phyloP scores from a whole-genome alignment of 352 stramenopile genomes.

The Pythium monospermum region DNA sequence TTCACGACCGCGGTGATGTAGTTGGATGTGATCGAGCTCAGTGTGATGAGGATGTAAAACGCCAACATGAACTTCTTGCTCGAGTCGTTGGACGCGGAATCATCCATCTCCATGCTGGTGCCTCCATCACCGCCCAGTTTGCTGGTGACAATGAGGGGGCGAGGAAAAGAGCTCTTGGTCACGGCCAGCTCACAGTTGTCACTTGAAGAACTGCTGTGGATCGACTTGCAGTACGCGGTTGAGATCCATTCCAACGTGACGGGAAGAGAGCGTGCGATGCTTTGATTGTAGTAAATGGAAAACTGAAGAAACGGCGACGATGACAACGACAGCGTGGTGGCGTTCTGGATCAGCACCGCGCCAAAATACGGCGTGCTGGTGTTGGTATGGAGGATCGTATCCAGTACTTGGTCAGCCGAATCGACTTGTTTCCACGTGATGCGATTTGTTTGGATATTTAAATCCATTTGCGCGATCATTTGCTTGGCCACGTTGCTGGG shows the following conservation, averaged over 20 bases:
- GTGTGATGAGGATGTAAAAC: slow-evolving; percentile 72
- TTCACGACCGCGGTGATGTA: slow-evolving; percentile 62
- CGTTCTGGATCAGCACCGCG: slow-evolving; percentile 44
- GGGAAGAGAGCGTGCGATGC: slow-evolving; percentile 47
- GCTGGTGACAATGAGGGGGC: slow-evolving; percentile 1
- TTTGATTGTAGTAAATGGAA: slow-evolving; percentile 67
- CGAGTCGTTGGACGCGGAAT: slow-evolving; percentile 20
- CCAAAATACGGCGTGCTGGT: slow-evolving; percentile 45
- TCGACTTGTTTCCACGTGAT: slow-evolving; percentile 19
- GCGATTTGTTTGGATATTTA: slow-evolving; percentile 1
- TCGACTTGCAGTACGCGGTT: slow-evolving; percentile 44
- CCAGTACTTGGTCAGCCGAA: slow-evolving; percentile 29
- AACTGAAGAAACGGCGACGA: slow-evolving; percentile 24
- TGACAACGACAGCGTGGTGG: slow-evolving; percentile 24
- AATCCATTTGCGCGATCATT: slow-evolving; percentile 18
- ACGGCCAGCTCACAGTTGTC: slow-evolving; percentile 43
- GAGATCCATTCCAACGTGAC: slow-evolving; percentile 58
- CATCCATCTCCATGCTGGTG: neutral
- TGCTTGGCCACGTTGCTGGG: neutral
- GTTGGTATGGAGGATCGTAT: slow-evolving; percentile 32
- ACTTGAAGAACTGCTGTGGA: neutral
- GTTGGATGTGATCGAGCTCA: slow-evolving; percentile 61
- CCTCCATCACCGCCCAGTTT: slow-evolving; percentile 4
- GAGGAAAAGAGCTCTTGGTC: slow-evolving; percentile 45
- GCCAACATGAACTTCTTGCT: slow-evolving; percentile 89